Evolutionary conservation across 192 early-diverging fungal species (phyloP), one percentile per base, ranked within the genome.

Genomic region (Mortierella alpina): DNA sequence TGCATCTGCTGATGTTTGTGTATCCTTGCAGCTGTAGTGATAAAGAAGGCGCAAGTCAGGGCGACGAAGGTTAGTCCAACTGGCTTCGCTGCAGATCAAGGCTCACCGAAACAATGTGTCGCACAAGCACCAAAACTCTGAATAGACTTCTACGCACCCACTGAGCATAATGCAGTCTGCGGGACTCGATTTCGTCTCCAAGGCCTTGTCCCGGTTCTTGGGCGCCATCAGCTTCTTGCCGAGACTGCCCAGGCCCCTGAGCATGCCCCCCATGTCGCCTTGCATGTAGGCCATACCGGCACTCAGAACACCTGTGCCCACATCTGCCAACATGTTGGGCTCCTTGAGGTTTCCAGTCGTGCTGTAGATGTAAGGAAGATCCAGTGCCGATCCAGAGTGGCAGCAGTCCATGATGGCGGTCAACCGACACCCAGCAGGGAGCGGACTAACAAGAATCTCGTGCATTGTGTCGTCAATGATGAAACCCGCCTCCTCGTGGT

Each of bases 401-500:
- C 95, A 96, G 63, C 92, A 95, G 76, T 96, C 94, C 80, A 94
- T 94, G 61, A 96, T 90, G 2, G 90, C 93, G 2, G 94, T 96
- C 72, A 96, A 79, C 47, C 93, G 89, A 53, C 88, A 91, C 41
- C 94, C 84, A 52, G 71, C 57, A 8, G 86, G 87, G 22, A 95
- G 85, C 8, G 91, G 91, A 13, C 83, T 76, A 15, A 95, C 94
- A 87, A 95, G 86, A 31, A 93, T 85, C 7, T 84, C 82, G 73
- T 95, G 92, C 92, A 95, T 90, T 57, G 23, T 74, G 76, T 95
- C 92, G 73, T 95, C 94, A 49, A 90, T 72, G 62, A 95, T 93
- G 51, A 88, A 81, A 13, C 93, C 93, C 42, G 85, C 84, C 1
- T 70, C 59, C 49, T 85, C 48, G 58, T 82, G 82, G 63, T 90